phyloP scores from a whole-genome alignment of 2,329 filamentous ascomycete genomes.

The Albifimbria verrucaria region DNA sequence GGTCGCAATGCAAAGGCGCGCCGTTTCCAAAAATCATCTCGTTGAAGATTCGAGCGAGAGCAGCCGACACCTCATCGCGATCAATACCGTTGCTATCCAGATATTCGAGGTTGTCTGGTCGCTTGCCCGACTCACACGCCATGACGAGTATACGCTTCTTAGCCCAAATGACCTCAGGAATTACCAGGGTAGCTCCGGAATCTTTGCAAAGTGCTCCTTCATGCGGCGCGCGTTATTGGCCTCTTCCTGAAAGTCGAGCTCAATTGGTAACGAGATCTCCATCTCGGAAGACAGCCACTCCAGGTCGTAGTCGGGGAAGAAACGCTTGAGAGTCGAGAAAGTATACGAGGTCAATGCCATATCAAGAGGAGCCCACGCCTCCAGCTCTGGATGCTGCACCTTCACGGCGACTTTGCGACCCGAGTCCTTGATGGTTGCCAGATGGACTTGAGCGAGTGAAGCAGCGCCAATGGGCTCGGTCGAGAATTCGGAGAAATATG shows the following conservation, averaged over 20 bases:
- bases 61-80: slow-evolving; percentile 90
- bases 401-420: slow-evolving; percentile 92
- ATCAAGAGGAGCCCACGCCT: slow-evolving; percentile 88
- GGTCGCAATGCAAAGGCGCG: slow-evolving; percentile 92
- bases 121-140: slow-evolving; percentile 83
- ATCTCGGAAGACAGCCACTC: slow-evolving; percentile 95
- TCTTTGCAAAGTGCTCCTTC: slow-evolving; percentile 73
- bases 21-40: slow-evolving; percentile 96
- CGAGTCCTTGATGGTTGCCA: slow-evolving; percentile 76
- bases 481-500: slow-evolving; percentile 85
- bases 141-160: slow-evolving; percentile 89
- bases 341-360: slow-evolving; percentile 83
- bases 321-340: slow-evolving; percentile 83
- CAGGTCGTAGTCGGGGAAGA: slow-evolving; percentile 96
- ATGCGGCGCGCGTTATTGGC: slow-evolving; percentile 79
- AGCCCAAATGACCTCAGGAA: slow-evolving; percentile 87
- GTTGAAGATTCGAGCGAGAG: slow-evolving; percentile 90
- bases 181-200: slow-evolving; percentile 77
- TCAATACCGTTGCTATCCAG: slow-evolving; percentile 85
- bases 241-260: slow-evolving; percentile 85
- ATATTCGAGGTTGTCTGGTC: slow-evolving; percentile 85
- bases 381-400: slow-evolving; percentile 86
- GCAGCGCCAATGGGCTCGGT: slow-evolving; percentile 82
- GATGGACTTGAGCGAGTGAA: slow-evolving; percentile 90
- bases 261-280: slow-evolving; percentile 84